Evolutionary conservation across 306 rosid genomes (phyloP).

Genomic region (Begonia fuchsioides): DNA sequence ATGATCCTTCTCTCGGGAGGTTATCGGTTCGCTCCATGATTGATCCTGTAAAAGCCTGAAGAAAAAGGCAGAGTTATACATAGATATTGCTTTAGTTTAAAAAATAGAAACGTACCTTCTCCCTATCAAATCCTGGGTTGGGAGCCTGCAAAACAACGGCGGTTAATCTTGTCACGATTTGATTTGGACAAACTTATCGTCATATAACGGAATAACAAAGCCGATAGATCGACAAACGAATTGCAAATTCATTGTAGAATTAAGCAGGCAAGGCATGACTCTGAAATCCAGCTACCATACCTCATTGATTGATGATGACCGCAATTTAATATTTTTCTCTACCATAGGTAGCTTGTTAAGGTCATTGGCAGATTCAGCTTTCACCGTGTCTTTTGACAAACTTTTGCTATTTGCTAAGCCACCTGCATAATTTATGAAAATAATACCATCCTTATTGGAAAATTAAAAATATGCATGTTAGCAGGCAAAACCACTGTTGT

Average conservation of each 20-base stretch:
- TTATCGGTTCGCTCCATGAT: constrained; percentile 46
- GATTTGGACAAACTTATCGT: too few relatives aligned
- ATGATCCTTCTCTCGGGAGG: constrained; percentile 22
- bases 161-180: too few relatives aligned
- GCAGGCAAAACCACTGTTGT: too few relatives aligned
- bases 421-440: neutral
- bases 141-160: constrained; percentile 21
- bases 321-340: constrained; percentile 29
- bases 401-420: neutral
- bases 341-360: constrained; percentile 17
- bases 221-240: neutral
- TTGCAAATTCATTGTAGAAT: too few relatives aligned
- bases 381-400: neutral
- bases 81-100: neutral
- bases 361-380: constrained; percentile 10
- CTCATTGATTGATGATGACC: constrained; percentile 32
- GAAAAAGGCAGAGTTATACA: neutral
- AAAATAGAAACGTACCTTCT: constrained; percentile 23
- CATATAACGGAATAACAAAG: constrained; percentile 2
- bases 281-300: constrained; percentile 14
- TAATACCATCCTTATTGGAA: neutral
- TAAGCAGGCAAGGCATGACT: too few relatives aligned
- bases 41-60: constrained; percentile 79
- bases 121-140: constrained; percentile 35
- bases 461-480: too few relatives aligned